These are phyloP conservation scores for Rosa hybrid DNA, from an alignment of 331 rosid species.

Conservation along the genomic window DNA sequence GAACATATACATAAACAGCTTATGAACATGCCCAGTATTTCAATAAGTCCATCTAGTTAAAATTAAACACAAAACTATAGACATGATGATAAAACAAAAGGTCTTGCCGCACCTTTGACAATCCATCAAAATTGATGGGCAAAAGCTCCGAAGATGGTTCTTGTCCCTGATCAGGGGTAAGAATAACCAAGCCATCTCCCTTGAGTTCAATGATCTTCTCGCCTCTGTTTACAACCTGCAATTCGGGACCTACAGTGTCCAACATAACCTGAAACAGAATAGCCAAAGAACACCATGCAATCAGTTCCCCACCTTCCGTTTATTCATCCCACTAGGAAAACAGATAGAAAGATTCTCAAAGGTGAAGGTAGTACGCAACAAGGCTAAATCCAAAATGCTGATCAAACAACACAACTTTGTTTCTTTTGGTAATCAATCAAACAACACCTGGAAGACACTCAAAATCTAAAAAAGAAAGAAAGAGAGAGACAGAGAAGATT, in stretches of 20 bases:
- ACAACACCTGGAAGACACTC: not conserved
- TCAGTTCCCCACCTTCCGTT: not conserved
- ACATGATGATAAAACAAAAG: not conserved
- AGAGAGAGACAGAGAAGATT: not conserved
- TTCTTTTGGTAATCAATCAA: not conserved
- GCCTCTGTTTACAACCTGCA: slow-evolving; percentile 83
- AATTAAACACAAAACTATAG: not conserved
- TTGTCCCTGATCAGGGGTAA: slow-evolving; percentile 68
- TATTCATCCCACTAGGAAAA: not conserved
- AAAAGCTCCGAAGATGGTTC: slow-evolving; percentile 79
- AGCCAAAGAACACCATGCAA: slow-evolving; percentile 5
- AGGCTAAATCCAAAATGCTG: not conserved
- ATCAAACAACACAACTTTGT: not conserved
- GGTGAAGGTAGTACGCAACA: not conserved
- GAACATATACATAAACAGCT: not conserved
- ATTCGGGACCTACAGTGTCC: slow-evolving; percentile 94
- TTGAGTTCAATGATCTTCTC: slow-evolving; percentile 68
- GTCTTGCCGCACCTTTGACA: slow-evolving; percentile 58
- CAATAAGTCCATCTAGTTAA: not conserved
- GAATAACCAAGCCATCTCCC: slow-evolving; percentile 69
- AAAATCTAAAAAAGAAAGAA: not conserved
- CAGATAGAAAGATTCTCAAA: not conserved
- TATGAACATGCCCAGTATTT: too few species aligned
- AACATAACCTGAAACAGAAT: slow-evolving; percentile 73
- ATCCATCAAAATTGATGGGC: slow-evolving; percentile 85